Conservation (phyloP, 495 filamentous ascomycete genomes). For the Acidiella bohemica region DNA sequence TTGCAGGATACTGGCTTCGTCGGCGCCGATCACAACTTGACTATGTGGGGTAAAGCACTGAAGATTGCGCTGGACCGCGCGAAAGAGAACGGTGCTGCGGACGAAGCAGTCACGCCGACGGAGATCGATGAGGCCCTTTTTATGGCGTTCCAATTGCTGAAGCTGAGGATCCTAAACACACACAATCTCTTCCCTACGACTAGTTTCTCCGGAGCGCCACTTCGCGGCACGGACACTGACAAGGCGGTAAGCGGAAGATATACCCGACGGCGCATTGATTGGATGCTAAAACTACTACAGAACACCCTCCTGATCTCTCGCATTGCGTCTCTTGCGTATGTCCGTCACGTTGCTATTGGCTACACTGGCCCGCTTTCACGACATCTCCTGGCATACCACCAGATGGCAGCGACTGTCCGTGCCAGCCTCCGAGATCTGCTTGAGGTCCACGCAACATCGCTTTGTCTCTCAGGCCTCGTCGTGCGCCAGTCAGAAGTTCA, state of each 20-base stretch:
- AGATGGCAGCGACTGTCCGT: slow-evolving; percentile 66
- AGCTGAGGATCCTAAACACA: slow-evolving; percentile 61
- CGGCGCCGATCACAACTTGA: slow-evolving; percentile 66
- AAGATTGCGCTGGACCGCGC: slow-evolving; percentile 44
- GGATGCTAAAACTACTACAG: not conserved
- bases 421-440: slow-evolving; percentile 63
- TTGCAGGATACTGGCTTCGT: slow-evolving; percentile 79
- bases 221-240: slow-evolving; percentile 16
- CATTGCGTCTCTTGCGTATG: slow-evolving; percentile 64
- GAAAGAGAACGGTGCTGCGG: slow-evolving; percentile 20
- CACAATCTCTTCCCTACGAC: slow-evolving; percentile 36
- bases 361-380: slow-evolving; percentile 92
- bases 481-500: slow-evolving; percentile 36
- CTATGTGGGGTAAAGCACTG: slow-evolving; percentile 69
- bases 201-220: slow-evolving; percentile 41
- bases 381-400: slow-evolving; percentile 75
- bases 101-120: slow-evolving; percentile 4
- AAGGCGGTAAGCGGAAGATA: slow-evolving; percentile 1
- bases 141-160: slow-evolving; percentile 66
- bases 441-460: slow-evolving; percentile 55
- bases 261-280: not conserved
- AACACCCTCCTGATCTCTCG: slow-evolving; percentile 71
- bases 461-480: slow-evolving; percentile 68
- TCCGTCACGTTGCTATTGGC: slow-evolving; percentile 71
- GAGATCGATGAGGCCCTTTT: slow-evolving; percentile 52